Evolutionary conservation across 495 filamentous ascomycete genomes (phyloP).

Genomic region (Aspergillus ellipticus): DNA sequence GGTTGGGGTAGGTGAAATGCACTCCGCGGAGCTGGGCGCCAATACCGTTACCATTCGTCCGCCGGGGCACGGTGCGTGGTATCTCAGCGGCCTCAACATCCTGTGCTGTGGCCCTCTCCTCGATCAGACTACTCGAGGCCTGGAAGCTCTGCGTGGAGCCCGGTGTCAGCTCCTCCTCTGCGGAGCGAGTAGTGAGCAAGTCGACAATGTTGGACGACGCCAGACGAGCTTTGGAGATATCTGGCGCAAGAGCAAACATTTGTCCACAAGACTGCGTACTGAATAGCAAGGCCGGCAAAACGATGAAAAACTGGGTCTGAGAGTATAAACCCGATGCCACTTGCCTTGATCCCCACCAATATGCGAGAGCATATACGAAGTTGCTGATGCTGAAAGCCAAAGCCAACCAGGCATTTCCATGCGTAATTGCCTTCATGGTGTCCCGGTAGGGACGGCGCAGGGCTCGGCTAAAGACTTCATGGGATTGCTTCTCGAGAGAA

Average conservation of each 20-base stretch:
- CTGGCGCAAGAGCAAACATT: constrained; percentile 61
- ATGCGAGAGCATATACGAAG: constrained; percentile 60
- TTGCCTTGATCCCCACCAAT: constrained; percentile 62
- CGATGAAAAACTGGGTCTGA: constrained; percentile 62
- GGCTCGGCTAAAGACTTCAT: constrained; percentile 34
- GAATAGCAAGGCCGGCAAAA: constrained; percentile 54
- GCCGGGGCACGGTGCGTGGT: not conserved
- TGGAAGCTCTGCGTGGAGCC: constrained; percentile 13
- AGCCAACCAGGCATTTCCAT: constrained; percentile 37
- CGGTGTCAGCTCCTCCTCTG: constrained; percentile 24
- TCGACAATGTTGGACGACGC: constrained; percentile 34
- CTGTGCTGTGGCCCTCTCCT: constrained; percentile 17
- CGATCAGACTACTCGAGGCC: constrained; percentile 11
- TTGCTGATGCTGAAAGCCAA: constrained; percentile 42
- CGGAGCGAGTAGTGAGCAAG: constrained; percentile 30
- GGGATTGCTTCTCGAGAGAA: constrained; percentile 40
- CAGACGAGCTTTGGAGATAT: constrained; percentile 52
- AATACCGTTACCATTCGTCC: constrained; percentile 18
- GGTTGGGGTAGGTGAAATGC: constrained; percentile 57
- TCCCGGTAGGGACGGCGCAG: constrained; percentile 40
- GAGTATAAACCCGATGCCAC: constrained; percentile 54
- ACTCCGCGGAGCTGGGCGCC: constrained; percentile 51
- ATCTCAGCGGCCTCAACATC: constrained; percentile 25
- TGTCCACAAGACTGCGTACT: constrained; percentile 62
- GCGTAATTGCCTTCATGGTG: constrained; percentile 41